Evolutionary conservation across 2,329 filamentous ascomycete species (phyloP).

Genomic region (Penicillium sp.): DNA sequence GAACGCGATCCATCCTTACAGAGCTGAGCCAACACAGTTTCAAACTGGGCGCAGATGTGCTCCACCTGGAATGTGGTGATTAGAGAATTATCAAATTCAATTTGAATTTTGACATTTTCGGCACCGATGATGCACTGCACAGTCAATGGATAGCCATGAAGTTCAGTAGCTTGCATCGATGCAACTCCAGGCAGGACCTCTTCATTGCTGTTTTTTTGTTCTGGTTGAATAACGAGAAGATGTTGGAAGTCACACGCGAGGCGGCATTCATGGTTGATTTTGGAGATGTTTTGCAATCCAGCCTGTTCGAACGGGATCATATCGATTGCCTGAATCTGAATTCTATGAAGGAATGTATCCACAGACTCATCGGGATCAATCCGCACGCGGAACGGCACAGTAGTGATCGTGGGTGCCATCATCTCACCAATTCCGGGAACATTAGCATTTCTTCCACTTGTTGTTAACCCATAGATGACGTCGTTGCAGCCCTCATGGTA

Average conservation of each 20-base stretch:
- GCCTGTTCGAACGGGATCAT: constrained; percentile 63
- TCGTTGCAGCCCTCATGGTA: constrained; percentile 28
- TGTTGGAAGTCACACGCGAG: constrained; percentile 47
- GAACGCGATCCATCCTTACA: background rate
- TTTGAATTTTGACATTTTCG: background rate
- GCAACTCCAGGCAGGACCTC: background rate
- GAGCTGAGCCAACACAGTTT: background rate
- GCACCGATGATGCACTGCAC: background rate
- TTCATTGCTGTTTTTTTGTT: background rate
- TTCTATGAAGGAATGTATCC: constrained; percentile 51
- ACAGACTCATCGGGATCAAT: constrained; percentile 27
- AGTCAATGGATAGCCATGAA: background rate
- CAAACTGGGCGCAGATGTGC: constrained; percentile 1
- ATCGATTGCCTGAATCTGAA: constrained; percentile 55
- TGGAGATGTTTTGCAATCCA: constrained; percentile 43
- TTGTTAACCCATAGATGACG: constrained; percentile 37
- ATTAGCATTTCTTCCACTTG: constrained; percentile 11
- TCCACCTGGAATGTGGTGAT: background rate
- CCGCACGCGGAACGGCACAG: constrained; percentile 16
- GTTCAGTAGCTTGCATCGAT: background rate
- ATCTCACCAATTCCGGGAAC: constrained; percentile 41
- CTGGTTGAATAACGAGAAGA: constrained; percentile 38
- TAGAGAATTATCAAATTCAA: background rate
- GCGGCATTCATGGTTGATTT: constrained; percentile 17
- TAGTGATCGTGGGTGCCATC: constrained; percentile 18